Base-by-base conservation (phyloP, 805 yeast species). In the Candida nanaspora region DNA sequence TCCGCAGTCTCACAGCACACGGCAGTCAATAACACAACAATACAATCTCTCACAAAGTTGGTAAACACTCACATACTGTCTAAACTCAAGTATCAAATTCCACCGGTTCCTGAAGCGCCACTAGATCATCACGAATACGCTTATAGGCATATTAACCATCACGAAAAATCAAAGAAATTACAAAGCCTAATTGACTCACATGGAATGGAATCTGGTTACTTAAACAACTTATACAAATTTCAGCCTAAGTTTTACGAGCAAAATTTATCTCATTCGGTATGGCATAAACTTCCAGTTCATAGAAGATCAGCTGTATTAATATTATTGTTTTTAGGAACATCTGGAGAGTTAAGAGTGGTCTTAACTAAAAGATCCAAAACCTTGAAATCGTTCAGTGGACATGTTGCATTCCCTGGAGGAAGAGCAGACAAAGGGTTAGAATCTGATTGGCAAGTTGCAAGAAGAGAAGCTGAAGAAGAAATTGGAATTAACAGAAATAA, bases 381-480 rank as follows among this genome's bases (percentile, higher is more conserved):
- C 29, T 66, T 91, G 50, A 68, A 78, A 37, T 76, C 76, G 40
- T 89, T 88, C 62, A 83, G 93, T 0, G 96, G 97, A 5, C 96
- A 89, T 57, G 84, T 85, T 6, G 86, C 96, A 2, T 67, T 89
- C 8, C 98, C 98, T 4, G 98, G 98, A 2, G 98, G 97, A 8
- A 86, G 82, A 54, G 88, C 95, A 4, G 97, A 89, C 57, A 55
- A 49, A 33, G 77, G 72, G 0, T 65, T 73, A 16, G 87, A 86
- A 50, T 60, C 72, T 13, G 86, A 84, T 42, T 80, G 82, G 70
- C 72, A 74, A 34, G 81, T 82, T 31, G 82, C 96, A 0, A 67
- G 94, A 43, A 66, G 98, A 26, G 98, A 89, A 59, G 78, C 88
- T 46, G 74, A 71, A 41, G 98, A 89, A 56, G 98, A 89, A 56